Base-by-base conservation (phyloP, 768 basidiomycete species). In the Trametes villosa region DNA sequence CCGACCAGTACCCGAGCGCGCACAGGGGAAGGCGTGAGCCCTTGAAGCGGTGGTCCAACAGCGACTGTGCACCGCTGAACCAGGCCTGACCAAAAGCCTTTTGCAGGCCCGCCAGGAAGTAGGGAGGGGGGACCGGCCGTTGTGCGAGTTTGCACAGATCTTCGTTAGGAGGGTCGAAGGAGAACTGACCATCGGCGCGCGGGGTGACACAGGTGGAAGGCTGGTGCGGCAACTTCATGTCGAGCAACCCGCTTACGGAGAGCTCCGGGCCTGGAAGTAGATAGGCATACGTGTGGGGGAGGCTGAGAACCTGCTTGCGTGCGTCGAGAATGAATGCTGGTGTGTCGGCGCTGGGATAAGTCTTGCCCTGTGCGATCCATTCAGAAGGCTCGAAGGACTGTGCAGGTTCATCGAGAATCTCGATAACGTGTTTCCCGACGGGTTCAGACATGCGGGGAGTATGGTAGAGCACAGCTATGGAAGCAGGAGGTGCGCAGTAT, bases 1-100 rank as follows among this genome's bases (percentile, higher is more conserved):
- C 63, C 12, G 15, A 11, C 63, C 63, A 64, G 40, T 44, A 60
- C 9, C 58, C 40, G 12, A 64, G 44, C 2, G 31, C 44, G 34
- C 30, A 40, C 12, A 64, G 46, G 11, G 58, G 63, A 3, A 64
- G 46, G 2, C 54, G 49, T 1, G 53, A 59, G 3, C 46, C 12
- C 44, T 60, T 55, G 59, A 30, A 61, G 3, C 49, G 53, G n/a
- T 26, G 24, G 33, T 61, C 60, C 0, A 46, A 18, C 9, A 57
- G 6, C 0, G 55, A 57, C 2, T 9, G 45, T 9, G 55, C 55
- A 12, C 55, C 55, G 36, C 31, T 31, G 18, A 57, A 57, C 55
- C 55, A 57, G 0, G 55, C 55, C 18, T 48, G 47, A 0, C 55
- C 47, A 24, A 57, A 57, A 18, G 26, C 27, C 15, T 49, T 5